Evolutionary conservation across 2,329 filamentous ascomycete species (phyloP).

Genomic region (Basipetospora chlamydospora): DNA sequence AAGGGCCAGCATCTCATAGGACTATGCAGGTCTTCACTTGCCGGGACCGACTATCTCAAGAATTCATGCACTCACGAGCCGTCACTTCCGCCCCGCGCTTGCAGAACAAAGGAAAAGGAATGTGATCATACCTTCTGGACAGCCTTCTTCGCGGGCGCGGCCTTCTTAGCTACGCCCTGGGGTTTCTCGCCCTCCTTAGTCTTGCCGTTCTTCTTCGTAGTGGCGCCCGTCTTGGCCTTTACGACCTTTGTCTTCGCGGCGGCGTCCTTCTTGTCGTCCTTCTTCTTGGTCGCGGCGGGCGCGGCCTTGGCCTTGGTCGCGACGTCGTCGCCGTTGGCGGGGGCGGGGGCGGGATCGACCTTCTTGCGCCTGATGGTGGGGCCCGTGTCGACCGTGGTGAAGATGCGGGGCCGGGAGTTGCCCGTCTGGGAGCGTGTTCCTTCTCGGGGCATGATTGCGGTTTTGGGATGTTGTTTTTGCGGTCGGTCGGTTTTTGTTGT

Average conservation of each 20-base stretch:
- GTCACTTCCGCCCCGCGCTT: no score
- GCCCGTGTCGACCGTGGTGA: slow-evolving; percentile 31
- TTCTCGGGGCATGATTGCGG: slow-evolving; percentile 32
- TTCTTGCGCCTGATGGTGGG: slow-evolving; percentile 13
- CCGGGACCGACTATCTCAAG: no score
- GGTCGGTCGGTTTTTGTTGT: no score
- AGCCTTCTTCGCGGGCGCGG: neutral
- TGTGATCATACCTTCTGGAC: slow-evolving; percentile 2
- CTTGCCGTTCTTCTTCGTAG: no score
- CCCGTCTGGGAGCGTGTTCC: slow-evolving; percentile 36
- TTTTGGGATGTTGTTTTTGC: no score
- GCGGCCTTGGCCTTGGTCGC: neutral
- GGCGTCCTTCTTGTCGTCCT: neutral
- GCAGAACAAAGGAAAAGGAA: no score
- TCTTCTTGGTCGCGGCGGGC: neutral
- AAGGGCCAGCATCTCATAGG: no score
- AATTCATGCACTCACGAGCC: no score
- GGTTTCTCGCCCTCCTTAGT: neutral
- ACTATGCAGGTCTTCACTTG: no score
- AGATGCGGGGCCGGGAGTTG: slow-evolving; percentile 37
- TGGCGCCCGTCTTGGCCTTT: neutral
- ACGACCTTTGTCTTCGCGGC: neutral
- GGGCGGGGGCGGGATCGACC: no score
- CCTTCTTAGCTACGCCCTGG: slow-evolving; percentile 1
- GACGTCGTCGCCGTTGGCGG: neutral